Evolutionary conservation across 441 rosid species (phyloP), one percentile per base, ranked within the genome.

Genomic region (Jatropha podagrica): DNA sequence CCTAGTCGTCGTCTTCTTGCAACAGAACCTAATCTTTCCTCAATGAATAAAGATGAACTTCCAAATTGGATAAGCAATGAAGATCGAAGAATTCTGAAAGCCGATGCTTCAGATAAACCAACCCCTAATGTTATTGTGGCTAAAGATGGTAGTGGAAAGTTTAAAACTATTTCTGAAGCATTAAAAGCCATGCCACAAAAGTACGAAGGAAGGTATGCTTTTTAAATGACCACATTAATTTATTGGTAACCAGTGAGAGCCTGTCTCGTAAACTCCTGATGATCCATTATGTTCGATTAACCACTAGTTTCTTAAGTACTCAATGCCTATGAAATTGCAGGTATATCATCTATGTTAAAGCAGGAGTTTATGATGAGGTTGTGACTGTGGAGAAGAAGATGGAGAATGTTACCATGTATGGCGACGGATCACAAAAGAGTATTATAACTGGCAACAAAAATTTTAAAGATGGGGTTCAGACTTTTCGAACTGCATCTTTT

Each of bases 351-450:
- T 90, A 85, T 68, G 84, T 89, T 66, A 88, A 89, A 76, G 78
- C 68, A 75, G 98, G 97, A 51, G 18, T 85, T 61, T 93, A 90
- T 42, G 92, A 89, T 0, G 96, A 93, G 81, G 60, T 54, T 15
- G 92, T 92, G 61, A 79, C 60, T 6, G 79, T 93, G 55, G 77
- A 84, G 14, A 88, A 88, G 81, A 77, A 80, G 67, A 90, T 83
- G 84, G 83, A 55, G 1, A 94, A 92, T 72, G 58, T 92, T 48
- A 88, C 94, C 23, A 81, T 94, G 73, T 84, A 80, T n/a, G 98
- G 98, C 7, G 97, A 92, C 69, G 98, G 97, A 71, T 92, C 97
- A 26, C 89, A 87, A 56, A 94, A 92, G 84, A 78, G 82, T 2
- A 77, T 90, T 32, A 72, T 92, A 61, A 86, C 92, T 1, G 94